Base-by-base conservation (phyloP, 2,329 filamentous ascomycete species). In the Chaetomium strumarium region DNA sequence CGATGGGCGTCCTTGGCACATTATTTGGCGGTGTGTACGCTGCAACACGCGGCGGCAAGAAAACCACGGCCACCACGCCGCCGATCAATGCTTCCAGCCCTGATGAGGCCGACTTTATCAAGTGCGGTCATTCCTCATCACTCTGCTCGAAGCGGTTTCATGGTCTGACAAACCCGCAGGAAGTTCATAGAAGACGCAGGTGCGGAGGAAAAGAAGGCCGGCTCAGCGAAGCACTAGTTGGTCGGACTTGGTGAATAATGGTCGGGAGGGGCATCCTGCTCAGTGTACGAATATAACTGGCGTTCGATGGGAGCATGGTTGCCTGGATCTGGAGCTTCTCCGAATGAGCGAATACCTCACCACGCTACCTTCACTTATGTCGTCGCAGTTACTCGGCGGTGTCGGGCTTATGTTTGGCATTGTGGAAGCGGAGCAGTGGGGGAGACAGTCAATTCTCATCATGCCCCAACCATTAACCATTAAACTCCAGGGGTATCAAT, bases 81-180 rank as follows among this genome's bases (percentile, higher is more conserved):
- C 80, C 80, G 46, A 80, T 83, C 73, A 82, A 83, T 68, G 80
- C 80, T 55, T 75, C 77, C 48, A 80, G 74, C 71, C 73, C 78
- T 63, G 80, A 82, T 66, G 80, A 83, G 73, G 78, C 76, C 68
- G 78, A 82, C 67, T 83, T 83, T 70, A 81, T 83, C 74, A 80
- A 82, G 80, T 83, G 69, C 72, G 76, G 65, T 49, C 48, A 52
- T 51, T 49, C 53, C 48, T n/a, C 46, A 17, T 57, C 52, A n/a
- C 38, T 12, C 14, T 43, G 11, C 4, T 20, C n/a, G 56, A 30
- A 45, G 48, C 44, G 48, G 5, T 29, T 17, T 33, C 31, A 14
- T 29, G 40, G 31, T 55, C 59, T 61, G 46, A 63, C 55, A 19
- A 33, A 3, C 14, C 13, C 20, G 45, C 52, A 77, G 74, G 69